Evolutionary conservation across 345 rosid genomes (phyloP).

Genomic region (Dimocarpus longan): DNA sequence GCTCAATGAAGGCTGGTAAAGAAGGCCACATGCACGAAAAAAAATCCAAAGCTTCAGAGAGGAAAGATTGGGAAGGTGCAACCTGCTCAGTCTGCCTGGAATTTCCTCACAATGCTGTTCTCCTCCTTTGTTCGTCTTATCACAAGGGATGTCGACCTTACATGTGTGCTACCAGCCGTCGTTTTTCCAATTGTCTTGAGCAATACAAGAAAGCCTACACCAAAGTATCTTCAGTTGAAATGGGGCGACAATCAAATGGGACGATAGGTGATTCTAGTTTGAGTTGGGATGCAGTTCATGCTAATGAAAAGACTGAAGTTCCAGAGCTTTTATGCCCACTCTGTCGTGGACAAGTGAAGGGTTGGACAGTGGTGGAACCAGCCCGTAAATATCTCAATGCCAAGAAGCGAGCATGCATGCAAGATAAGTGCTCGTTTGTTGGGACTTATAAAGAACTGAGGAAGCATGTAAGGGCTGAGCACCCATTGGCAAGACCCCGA

Average conservation of each 20-base stretch:
- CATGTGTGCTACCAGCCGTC: conserved; percentile 89
- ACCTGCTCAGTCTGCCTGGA: conserved; percentile 79
- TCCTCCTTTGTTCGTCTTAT: conserved; percentile 78
- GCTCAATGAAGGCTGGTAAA: conserved; percentile 41
- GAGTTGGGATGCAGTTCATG: conserved; percentile 22
- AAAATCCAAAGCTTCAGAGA: conserved; percentile 40
- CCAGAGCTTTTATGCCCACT: conserved; percentile 82
- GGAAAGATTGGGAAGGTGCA: conserved; percentile 69
- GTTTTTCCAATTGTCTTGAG: conserved; percentile 82
- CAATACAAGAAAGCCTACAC: conserved; percentile 81
- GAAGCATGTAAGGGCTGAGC: conserved; percentile 78
- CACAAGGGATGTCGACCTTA: conserved; percentile 90
- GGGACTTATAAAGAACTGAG: conserved; percentile 68
- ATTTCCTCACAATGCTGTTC: conserved; percentile 86
- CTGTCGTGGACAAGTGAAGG: conserved; percentile 90
- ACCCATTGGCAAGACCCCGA: conserved; percentile 74
- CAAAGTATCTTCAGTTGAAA: conserved; percentile 41
- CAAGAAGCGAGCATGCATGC: conserved; percentile 79
- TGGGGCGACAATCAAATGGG: conserved; percentile 25
- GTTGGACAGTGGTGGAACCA: conserved; percentile 85
- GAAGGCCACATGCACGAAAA: conserved; percentile 31
- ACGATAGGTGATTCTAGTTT: conserved; percentile 27
- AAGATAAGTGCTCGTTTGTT: conserved; percentile 62
- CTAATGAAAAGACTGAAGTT: conserved; percentile 43
- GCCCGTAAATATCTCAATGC: conserved; percentile 66